Conservation (phyloP, 2,329 filamentous ascomycete genomes). For the Cladosporium oxysporum region DNA sequence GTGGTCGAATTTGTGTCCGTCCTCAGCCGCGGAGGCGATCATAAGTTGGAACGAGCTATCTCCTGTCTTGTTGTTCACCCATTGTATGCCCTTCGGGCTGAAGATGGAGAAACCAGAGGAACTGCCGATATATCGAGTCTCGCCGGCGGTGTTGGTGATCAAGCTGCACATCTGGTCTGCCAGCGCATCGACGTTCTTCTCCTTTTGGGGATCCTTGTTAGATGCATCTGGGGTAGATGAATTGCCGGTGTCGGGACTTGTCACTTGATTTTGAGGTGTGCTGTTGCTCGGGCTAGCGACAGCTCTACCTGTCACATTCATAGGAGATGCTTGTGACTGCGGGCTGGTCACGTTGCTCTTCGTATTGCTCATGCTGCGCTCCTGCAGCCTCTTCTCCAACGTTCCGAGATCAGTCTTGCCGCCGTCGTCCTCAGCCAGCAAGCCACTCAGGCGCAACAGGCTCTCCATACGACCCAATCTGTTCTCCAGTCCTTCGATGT, state of each 20-base stretch:
- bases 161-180: constrained; percentile 99
- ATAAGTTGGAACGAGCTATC: constrained; percentile 92
- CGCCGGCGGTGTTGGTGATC: constrained; percentile 90
- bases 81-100: constrained; percentile 95
- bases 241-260: constrained; percentile 2
- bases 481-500: constrained; percentile 96
- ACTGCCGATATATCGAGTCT: constrained; percentile 94
- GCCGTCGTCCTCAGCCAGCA: constrained; percentile 77
- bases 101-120: constrained; percentile 99
- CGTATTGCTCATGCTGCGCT: constrained; percentile 42
- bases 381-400: constrained; percentile 72
- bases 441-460: constrained; percentile 78
- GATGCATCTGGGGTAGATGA: constrained; percentile 7
- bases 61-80: constrained; percentile 98
- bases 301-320: background rate
- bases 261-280: constrained; percentile 16
- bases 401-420: constrained; percentile 85
- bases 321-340: constrained; percentile 28
- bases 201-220: constrained; percentile 46
- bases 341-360: constrained; percentile 39
- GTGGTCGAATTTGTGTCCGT: constrained; percentile 93
- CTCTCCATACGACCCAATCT: constrained; percentile 95
- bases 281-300: constrained; percentile 10
- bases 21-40: constrained; percentile 83
- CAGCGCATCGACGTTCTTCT: constrained; percentile 78